phyloP scores from a whole-genome alignment of 1,284 basidiomycete genomes.

The Coniferiporia weirii region DNA sequence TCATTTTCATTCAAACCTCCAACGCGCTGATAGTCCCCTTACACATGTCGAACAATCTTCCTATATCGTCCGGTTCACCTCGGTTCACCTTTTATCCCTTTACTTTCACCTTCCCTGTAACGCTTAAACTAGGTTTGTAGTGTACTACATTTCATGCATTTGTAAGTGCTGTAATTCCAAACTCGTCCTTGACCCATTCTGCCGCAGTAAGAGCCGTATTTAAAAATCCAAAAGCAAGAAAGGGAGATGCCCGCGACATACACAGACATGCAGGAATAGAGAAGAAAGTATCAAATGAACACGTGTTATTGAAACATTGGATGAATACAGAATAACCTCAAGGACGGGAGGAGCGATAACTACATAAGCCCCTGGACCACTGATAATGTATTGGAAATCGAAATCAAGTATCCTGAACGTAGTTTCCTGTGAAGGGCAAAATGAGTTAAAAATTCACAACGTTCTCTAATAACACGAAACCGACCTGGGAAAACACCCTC shows the following conservation, averaged over 20 bases:
- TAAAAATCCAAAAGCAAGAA: not conserved
- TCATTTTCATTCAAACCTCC: not conserved
- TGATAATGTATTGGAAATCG: not conserved
- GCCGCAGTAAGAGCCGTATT: not conserved
- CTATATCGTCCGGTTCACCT: too few relatives aligned
- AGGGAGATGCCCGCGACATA: not conserved
- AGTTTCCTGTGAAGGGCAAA: conserved; percentile 27
- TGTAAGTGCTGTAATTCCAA: not conserved
- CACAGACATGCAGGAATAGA: not conserved
- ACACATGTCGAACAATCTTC: too few relatives aligned
- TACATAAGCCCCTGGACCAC: not conserved
- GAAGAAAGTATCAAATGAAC: not conserved
- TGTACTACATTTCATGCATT: not conserved
- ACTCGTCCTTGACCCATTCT: not conserved
- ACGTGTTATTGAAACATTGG: not conserved
- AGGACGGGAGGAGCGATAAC: not conserved
- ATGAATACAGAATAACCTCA: not conserved
- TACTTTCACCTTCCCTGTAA: not conserved
- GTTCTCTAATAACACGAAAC: conserved; percentile 22
- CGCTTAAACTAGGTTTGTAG: not conserved
- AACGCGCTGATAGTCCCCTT: not conserved
- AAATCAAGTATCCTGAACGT: conserved; percentile 32
- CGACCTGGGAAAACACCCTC: conserved; percentile 93
- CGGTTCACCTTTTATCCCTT: not conserved
- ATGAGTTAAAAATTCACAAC: not conserved